Conservation (phyloP, 768 basidiomycete genomes). For the Pisolithus albus region DNA sequence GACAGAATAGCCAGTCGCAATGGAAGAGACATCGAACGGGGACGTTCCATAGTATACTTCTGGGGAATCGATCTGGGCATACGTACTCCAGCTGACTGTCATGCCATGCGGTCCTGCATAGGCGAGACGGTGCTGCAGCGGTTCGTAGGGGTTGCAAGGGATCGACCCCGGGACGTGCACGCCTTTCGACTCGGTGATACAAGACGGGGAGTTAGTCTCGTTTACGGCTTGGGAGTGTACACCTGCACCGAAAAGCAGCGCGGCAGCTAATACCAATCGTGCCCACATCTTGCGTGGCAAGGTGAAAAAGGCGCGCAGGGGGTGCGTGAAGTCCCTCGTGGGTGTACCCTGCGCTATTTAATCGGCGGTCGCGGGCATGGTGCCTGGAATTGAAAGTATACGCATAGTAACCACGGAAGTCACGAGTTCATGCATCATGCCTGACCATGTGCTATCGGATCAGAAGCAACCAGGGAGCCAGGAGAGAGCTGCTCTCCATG, state of each 20-base stretch:
- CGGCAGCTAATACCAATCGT: conserved; percentile 3
- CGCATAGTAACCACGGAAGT: too few relatives aligned
- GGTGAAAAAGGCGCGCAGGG: not conserved
- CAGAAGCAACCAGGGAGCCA: too few relatives aligned
- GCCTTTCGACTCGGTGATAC: conserved; percentile 22
- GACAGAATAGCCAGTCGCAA: conserved; percentile 15
- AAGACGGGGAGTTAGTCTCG: conserved; percentile 15
- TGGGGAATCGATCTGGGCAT: conserved; percentile 12
- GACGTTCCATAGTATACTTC: conserved; percentile 22
- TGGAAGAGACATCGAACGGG: conserved; percentile 12
- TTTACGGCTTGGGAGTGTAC: conserved; percentile 12
- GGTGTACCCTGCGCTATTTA: too few relatives aligned
- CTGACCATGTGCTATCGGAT: too few relatives aligned
- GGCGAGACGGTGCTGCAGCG: conserved; percentile 21
- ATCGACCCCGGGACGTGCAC: conserved; percentile 22
- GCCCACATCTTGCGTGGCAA: conserved; percentile 3
- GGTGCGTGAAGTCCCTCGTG: too few relatives aligned
- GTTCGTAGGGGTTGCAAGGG: conserved; percentile 23
- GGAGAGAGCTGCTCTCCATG: too few relatives aligned
- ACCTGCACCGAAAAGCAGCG: conserved; percentile 1
- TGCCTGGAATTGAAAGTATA: too few relatives aligned
- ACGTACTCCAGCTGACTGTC: conserved; percentile 23
- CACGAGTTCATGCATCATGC: too few relatives aligned
- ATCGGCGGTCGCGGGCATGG: too few relatives aligned
- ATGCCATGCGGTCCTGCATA: conserved; percentile 21